Percentiles rank a stretch among this genome's conserved stretches.
Conservation (phyloP, 176 grass and related monocot genomes). For the Poa pratensis region DNA sequence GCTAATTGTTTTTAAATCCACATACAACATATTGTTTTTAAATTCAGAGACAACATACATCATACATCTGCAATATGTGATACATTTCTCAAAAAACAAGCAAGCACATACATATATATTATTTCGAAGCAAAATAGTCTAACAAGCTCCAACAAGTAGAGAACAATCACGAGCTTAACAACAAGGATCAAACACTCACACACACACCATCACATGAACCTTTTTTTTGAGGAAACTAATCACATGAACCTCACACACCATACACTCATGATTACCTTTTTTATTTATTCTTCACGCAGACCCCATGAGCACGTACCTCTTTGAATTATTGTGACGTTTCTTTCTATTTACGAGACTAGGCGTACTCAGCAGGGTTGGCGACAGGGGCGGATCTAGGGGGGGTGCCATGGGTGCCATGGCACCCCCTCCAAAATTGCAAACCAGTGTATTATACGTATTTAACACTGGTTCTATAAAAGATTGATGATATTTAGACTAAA, state of each 20-base stretch:
- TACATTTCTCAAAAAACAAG: too few relatives aligned
- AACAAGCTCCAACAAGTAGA: background rate
- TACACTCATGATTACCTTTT: background rate
- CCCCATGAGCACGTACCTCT: background rate
- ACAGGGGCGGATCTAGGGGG: too few relatives aligned
- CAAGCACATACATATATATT: background rate
- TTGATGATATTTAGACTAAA: too few relatives aligned
- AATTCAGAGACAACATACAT: background rate
- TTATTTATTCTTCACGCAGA: background rate
- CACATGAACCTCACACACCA: background rate
- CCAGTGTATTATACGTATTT: too few relatives aligned
- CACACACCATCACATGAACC: too few relatives aligned
- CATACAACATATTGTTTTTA: too few relatives aligned
- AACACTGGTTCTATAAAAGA: too few relatives aligned
- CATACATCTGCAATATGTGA: background rate
- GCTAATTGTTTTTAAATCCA: too few relatives aligned
- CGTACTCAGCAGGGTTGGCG: conserved; percentile 36
- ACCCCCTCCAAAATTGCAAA: too few relatives aligned
- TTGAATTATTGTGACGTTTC: background rate
- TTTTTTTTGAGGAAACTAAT: too few relatives aligned
- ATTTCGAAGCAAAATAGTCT: background rate
- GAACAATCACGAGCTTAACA: too few relatives aligned
- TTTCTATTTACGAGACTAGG: background rate
- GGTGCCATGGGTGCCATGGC: too few relatives aligned
- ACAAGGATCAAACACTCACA: background rate